These are phyloP conservation scores for Mycosphaerella arachidis DNA, from an alignment of 2,329 filamentous ascomycete species.

Conservation along the genomic window DNA sequence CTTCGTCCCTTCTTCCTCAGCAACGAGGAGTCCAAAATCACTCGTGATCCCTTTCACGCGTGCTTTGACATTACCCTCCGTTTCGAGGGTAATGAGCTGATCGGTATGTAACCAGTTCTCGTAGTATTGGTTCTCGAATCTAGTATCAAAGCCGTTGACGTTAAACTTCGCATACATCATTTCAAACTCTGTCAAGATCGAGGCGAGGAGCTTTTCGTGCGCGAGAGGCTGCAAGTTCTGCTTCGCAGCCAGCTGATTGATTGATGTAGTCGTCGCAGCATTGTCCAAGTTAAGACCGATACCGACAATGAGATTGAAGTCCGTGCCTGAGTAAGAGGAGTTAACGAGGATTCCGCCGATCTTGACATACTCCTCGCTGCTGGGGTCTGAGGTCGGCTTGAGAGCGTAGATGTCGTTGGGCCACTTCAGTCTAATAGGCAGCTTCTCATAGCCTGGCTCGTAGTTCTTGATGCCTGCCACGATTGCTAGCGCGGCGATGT, in stretches of 20 bases:
- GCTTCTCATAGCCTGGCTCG: slow-evolving; percentile 63
- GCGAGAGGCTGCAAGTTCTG: slow-evolving; percentile 44
- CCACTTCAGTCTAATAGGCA: slow-evolving; percentile 91
- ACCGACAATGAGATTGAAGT: slow-evolving; percentile 81
- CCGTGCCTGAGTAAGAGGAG: slow-evolving; percentile 69
- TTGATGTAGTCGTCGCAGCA: slow-evolving; percentile 76
- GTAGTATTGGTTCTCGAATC: slow-evolving; percentile 75
- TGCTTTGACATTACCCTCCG: slow-evolving; percentile 69
- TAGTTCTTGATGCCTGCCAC: slow-evolving; percentile 79
- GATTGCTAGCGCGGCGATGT: slow-evolving; percentile 82
- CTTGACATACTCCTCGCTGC: slow-evolving; percentile 72
- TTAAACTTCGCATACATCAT: slow-evolving; percentile 71
- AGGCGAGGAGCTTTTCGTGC: slow-evolving; percentile 75
- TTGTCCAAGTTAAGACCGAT: slow-evolving; percentile 86
- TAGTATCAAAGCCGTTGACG: slow-evolving; percentile 65
- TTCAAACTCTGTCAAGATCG: slow-evolving; percentile 74
- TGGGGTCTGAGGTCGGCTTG: slow-evolving; percentile 24
- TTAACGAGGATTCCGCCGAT: slow-evolving; percentile 92
- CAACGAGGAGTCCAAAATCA: slow-evolving; percentile 85
- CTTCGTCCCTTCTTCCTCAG: slow-evolving; percentile 80
- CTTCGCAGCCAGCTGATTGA: slow-evolving; percentile 62
- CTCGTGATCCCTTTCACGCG: slow-evolving; percentile 79
- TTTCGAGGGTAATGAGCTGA: slow-evolving; percentile 70
- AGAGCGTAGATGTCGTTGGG: slow-evolving; percentile 75
- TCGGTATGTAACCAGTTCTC: slow-evolving; percentile 73